These are phyloP conservation scores for Gossypium mustelinum DNA, from an alignment of 345 rosid species.

Conservation along the genomic window DNA sequence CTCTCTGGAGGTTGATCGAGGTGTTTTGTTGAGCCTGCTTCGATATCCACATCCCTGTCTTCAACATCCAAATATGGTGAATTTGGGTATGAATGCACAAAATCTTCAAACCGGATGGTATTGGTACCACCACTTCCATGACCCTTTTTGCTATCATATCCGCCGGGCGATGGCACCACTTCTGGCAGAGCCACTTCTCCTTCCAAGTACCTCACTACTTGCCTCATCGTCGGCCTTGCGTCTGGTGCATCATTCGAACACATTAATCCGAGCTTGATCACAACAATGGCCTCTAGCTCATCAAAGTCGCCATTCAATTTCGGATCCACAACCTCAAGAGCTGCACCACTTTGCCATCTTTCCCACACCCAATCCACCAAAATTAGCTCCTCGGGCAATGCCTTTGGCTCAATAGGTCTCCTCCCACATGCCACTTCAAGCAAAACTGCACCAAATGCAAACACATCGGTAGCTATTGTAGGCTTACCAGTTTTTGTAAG, in stretches of 20 bases:
- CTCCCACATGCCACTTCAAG: slow-evolving; percentile 86
- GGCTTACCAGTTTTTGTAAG: slow-evolving; percentile 80
- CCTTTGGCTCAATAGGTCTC: slow-evolving; percentile 74
- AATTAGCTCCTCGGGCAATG: slow-evolving; percentile 78
- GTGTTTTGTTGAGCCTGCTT: slow-evolving; percentile 36
- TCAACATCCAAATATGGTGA: slow-evolving; percentile 35
- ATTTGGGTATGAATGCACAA: slow-evolving; percentile 39
- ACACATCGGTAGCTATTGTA: slow-evolving; percentile 72
- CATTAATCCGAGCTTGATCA: slow-evolving; percentile 67
- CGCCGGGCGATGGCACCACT: slow-evolving; percentile 46
- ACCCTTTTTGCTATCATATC: slow-evolving; percentile 29
- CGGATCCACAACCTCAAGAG: slow-evolving; percentile 63
- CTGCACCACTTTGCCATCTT: slow-evolving; percentile 55
- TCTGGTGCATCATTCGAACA: slow-evolving; percentile 65
- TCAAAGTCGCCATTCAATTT: slow-evolving; percentile 57
- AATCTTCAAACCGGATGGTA: slow-evolving; percentile 36
- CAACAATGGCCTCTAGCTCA: slow-evolving; percentile 53
- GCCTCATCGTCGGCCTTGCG: slow-evolving; percentile 71
- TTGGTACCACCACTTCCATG: slow-evolving; percentile 15
- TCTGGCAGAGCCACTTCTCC: slow-evolving; percentile 54
- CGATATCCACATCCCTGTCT: slow-evolving; percentile 36
- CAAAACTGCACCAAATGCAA: slow-evolving; percentile 81
- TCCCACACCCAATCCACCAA: slow-evolving; percentile 94
- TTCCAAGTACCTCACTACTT: slow-evolving; percentile 67
- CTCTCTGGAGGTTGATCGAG: slow-evolving; percentile 25